Evolutionary conservation across 164 flowering plant genomes (phyloP).

Genomic region (Aristolochia contorta): DNA sequence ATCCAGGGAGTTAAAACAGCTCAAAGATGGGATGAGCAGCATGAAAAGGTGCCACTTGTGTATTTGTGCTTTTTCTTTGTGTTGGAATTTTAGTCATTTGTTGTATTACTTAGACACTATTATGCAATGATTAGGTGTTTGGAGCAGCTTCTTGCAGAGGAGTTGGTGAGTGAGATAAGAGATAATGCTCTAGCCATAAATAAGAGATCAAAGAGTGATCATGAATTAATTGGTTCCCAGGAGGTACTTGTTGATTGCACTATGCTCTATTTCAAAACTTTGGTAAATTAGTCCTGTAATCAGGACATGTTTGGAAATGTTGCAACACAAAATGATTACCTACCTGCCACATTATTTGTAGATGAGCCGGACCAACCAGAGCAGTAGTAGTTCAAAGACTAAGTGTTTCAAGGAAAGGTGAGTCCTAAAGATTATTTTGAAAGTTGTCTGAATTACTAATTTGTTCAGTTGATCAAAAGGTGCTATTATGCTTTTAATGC

Average conservation of each 20-base stretch:
- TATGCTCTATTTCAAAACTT: not conserved
- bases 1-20: not conserved
- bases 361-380: not conserved
- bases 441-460: no score
- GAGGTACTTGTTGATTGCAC: not conserved
- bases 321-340: not conserved
- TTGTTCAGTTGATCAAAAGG: no score
- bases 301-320: not conserved
- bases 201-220: not conserved
- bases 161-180: not conserved
- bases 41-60: not conserved
- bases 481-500: no score
- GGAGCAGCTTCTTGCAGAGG: not conserved
- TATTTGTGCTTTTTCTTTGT: no score
- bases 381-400: not conserved
- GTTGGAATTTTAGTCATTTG: no score
- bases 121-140: not conserved
- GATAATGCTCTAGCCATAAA: not conserved
- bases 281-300: not conserved
- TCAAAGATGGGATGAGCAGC: not conserved
- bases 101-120: no score
- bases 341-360: not conserved
- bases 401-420: not conserved
- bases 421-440: not conserved
- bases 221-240: not conserved